Percentiles rank a stretch among this genome's conserved stretches.
Evolutionary conservation across 2,329 filamentous ascomycete species (phyloP).

Genomic region (Paraconiothyrium sp.): DNA sequence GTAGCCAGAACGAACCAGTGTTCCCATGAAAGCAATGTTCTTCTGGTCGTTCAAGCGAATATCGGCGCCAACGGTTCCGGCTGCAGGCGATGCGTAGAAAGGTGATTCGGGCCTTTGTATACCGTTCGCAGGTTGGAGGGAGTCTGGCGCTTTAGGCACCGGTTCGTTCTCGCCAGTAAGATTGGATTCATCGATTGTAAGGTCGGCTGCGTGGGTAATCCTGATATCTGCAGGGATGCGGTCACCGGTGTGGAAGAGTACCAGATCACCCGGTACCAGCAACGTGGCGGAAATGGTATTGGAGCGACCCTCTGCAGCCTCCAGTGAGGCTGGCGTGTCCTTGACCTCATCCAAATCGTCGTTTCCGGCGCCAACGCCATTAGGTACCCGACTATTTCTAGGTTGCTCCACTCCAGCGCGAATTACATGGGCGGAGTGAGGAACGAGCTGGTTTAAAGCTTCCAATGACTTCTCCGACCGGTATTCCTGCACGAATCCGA

Average conservation of each 20-base stretch:
- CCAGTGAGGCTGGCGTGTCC: slow-evolving; percentile 67
- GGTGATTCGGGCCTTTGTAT: slow-evolving; percentile 62
- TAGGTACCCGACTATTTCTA: slow-evolving; percentile 29
- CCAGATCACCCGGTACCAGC: slow-evolving; percentile 90
- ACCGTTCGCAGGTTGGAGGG: slow-evolving; percentile 56
- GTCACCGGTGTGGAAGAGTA: slow-evolving; percentile 94
- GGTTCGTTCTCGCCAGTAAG: slow-evolving; percentile 96
- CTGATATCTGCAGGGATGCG: slow-evolving; percentile 95
- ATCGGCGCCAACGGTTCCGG: slow-evolving; percentile 69
- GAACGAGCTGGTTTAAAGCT: slow-evolving; percentile 90
- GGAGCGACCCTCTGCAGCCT: slow-evolving; percentile 75
- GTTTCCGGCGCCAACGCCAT: slow-evolving; percentile 35
- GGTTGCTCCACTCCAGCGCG: slow-evolving; percentile 56
- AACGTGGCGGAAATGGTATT: slow-evolving; percentile 86
- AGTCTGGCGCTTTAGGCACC: slow-evolving; percentile 78
- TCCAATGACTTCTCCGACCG: slow-evolving; percentile 97
- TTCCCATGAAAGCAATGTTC: slow-evolving; percentile 99
- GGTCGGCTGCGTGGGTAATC: slow-evolving; percentile 87
- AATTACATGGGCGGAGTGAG: slow-evolving; percentile 95
- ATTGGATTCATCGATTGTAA: slow-evolving; percentile 96
- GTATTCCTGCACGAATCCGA: slow-evolving; percentile 97
- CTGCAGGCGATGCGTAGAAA: slow-evolving; percentile 67
- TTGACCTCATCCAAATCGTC: slow-evolving; percentile 61
- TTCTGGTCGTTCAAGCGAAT: slow-evolving; percentile 77
- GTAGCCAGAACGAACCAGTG: slow-evolving; percentile 91